These are phyloP conservation scores for Aspergillus amoenus DNA, from an alignment of 2,329 filamentous ascomycete genomes.

Conservation along the genomic window DNA sequence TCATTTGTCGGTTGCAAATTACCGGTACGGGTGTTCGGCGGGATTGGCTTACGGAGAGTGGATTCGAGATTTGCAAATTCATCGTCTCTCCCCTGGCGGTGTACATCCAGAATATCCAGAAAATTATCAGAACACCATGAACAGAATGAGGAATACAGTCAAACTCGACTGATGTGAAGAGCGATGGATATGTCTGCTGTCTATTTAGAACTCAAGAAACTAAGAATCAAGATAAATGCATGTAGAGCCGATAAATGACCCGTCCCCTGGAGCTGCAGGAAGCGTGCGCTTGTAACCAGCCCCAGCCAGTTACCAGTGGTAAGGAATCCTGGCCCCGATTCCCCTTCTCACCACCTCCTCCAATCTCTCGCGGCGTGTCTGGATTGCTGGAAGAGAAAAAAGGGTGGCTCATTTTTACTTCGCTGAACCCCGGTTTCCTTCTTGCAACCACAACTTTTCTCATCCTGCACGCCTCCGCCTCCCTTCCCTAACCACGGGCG, in stretches of 20 bases:
- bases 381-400: background rate
- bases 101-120: background rate
- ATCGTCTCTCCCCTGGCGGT: too few species aligned
- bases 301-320: background rate
- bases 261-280: background rate
- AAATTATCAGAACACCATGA: too few species aligned
- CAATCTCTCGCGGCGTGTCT: background rate
- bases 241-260: background rate
- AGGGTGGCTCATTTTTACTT: constrained; percentile 3
- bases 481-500: background rate
- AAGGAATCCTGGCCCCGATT: constrained; percentile 12
- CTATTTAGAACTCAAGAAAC: too few species aligned
- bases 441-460: too few species aligned
- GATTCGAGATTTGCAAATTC: too few species aligned
- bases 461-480: background rate
- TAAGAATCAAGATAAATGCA: background rate
- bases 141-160: too few species aligned
- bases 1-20: background rate
- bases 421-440: background rate
- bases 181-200: too few species aligned
- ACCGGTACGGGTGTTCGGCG: too few species aligned
- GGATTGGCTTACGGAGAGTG: too few species aligned
- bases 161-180: too few species aligned
- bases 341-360: background rate
- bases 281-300: background rate